Evolutionary conservation across 768 basidiomycete genomes (phyloP), one percentile per base, ranked within the genome.

Genomic region (Suillus subluteus): DNA sequence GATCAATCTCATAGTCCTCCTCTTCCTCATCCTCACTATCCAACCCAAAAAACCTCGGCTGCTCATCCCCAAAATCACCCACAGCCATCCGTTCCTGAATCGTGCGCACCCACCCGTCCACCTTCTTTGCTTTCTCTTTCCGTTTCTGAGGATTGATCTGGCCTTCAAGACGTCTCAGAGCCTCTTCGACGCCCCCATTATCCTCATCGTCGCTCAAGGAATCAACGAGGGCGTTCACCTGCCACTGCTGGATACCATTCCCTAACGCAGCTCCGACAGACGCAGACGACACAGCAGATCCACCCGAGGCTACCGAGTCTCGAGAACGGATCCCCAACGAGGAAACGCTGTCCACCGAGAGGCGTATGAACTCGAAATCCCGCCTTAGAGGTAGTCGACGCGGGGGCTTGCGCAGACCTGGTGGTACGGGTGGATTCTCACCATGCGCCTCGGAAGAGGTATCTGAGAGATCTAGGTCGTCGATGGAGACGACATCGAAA

Each of bases 401-500:
- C 8, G 82, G 79, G 1, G 78, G 78, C 68, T 84, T 86, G 58
- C 86, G 82, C 63, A 90, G 75, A n/a, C 87, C 88, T 9, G 85
- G 82, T 0, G 84, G 85, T 1, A 78, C 76, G 40, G 82, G 73
- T 6, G 81, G 81, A 3, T 71, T 78, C 43, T 74, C 80, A 13
- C 69, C 78, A 23, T 82, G 80, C 38, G 79, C 75, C 48, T 87
- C 84, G 1, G 91, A 91, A 16, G 90, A 91, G 1, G 86, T 84
- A 73, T 93, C 92, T 1, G 92, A 93, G n/a, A 93, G 78, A 65
- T 94, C 91, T 50, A 92, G 78, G 48, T 93, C 92, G 72, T 94
- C 91, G 58, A 93, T 87, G 7, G 91, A 90, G 26, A 89, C 89
- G 56, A 92, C 84, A 66, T 93, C 90, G 59, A 91, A 87, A 67